These are phyloP conservation scores for Aspergillus bombycis DNA, from an alignment of 2,329 filamentous ascomycete genomes.

Conservation along the genomic window DNA sequence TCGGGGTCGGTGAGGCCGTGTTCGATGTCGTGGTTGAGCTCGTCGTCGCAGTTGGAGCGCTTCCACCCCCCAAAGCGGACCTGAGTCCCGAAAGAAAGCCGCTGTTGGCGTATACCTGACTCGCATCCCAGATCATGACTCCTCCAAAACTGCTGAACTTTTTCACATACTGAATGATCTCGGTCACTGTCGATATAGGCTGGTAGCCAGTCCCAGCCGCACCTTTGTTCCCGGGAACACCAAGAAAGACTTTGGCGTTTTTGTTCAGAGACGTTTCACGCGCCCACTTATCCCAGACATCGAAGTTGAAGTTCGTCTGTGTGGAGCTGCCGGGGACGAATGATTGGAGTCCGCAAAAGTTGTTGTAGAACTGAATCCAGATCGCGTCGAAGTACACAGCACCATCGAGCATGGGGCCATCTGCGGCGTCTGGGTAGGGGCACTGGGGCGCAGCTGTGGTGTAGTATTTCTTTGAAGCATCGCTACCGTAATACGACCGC, in stretches of 20 bases:
- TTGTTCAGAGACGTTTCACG: slow-evolving; percentile 59
- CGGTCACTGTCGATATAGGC: slow-evolving; percentile 47
- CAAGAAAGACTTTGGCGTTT: slow-evolving; percentile 64
- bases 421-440: slow-evolving; percentile 64
- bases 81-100: slow-evolving; percentile 52
- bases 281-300: slow-evolving; percentile 70
- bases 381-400: slow-evolving; percentile 62
- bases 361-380: slow-evolving; percentile 71
- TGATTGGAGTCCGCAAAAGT: slow-evolving; percentile 64
- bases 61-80: background rate
- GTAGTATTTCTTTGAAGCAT: slow-evolving; percentile 57
- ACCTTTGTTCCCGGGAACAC: slow-evolving; percentile 59
- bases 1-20: background rate
- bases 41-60: background rate
- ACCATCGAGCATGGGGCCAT: slow-evolving; percentile 59
- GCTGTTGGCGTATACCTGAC: slow-evolving; percentile 60
- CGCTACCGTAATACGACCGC: slow-evolving; percentile 57
- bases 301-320: slow-evolving; percentile 64
- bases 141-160: slow-evolving; percentile 65
- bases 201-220: slow-evolving; percentile 62
- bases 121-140: slow-evolving; percentile 71
- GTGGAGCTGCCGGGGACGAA: slow-evolving; percentile 50
- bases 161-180: slow-evolving; percentile 58
- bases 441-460: slow-evolving; percentile 71
- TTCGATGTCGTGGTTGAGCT: background rate